A percentile compares a stretch with the other conserved stretches of the same genome.
Evolutionary conservation across 1,284 basidiomycete genomes (phyloP).

Genomic region (Apiotrichum veenhuisii): DNA sequence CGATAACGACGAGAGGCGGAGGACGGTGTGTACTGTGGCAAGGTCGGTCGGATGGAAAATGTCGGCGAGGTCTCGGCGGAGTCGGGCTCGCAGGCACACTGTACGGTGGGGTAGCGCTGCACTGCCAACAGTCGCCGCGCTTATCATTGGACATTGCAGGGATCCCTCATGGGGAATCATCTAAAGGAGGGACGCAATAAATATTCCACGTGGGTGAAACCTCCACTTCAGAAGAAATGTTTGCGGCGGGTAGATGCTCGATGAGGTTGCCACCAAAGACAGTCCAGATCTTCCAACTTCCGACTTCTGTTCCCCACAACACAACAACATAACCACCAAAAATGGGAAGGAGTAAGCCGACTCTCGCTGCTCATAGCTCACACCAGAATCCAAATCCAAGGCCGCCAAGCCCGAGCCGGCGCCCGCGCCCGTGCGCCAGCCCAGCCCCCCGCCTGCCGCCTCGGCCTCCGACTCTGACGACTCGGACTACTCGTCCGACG

Average conservation of each 20-base stretch:
- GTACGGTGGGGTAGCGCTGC: no score
- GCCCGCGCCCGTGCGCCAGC: constrained; percentile 6
- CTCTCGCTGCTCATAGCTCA: background rate
- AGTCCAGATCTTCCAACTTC: background rate
- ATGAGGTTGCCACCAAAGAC: background rate
- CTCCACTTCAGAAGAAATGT: constrained; percentile 1
- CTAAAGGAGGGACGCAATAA: no score
- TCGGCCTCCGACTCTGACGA: constrained; percentile 28
- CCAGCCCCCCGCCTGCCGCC: constrained; percentile 1
- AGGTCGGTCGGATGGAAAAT: no score
- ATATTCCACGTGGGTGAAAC: background rate
- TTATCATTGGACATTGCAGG: background rate
- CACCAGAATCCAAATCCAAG: background rate
- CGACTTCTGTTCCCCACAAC: background rate
- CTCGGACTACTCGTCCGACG: constrained; percentile 46
- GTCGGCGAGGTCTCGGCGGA: no score
- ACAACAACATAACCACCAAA: background rate
- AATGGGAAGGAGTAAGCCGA: constrained; percentile 2
- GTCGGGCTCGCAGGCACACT: no score
- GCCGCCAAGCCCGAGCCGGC: background rate
- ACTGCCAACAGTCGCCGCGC: background rate
- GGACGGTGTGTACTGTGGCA: no score
- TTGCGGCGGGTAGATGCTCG: background rate
- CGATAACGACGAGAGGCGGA: no score
- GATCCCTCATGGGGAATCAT: no score